phyloP scores from a whole-genome alignment of 306 rosid species.

The Phaseolus lunatus region DNA sequence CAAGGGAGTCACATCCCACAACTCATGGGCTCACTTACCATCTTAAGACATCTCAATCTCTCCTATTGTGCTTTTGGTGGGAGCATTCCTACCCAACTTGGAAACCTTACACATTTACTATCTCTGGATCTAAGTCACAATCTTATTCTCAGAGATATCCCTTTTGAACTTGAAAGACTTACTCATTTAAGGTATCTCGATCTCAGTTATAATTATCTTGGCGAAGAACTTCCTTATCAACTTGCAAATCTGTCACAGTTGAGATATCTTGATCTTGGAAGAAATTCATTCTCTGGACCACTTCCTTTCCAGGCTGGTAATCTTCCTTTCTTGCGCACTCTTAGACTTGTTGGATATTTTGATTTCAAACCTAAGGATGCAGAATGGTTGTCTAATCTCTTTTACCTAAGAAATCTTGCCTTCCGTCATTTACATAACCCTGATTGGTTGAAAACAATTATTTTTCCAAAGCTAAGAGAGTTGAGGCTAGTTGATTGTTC shows the following conservation, averaged over 20 bases:
- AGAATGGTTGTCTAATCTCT: constrained; percentile 18
- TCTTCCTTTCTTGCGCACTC: constrained; percentile 16
- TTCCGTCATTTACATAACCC: background rate
- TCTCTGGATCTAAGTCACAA: background rate
- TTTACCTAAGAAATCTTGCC: background rate
- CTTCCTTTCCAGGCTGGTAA: constrained; percentile 24
- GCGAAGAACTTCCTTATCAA: background rate
- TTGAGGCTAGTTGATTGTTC: background rate
- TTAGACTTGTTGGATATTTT: background rate
- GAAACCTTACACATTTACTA: background rate
- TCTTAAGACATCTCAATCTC: constrained; percentile 33
- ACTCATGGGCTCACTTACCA: background rate
- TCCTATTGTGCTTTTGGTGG: fast-evolving
- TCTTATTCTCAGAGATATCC: background rate
- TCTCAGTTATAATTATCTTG: background rate
- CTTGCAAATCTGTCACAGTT: constrained; percentile 9
- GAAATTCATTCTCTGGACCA: background rate
- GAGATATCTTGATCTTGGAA: background rate
- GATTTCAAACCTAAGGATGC: background rate
- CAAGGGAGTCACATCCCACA: background rate
- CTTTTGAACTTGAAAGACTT: background rate
- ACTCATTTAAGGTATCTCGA: background rate
- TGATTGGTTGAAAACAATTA: background rate
- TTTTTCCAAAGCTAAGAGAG: background rate
- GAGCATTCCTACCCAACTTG: constrained; percentile 26